phyloP scores from a whole-genome alignment of 352 stramenopile species.

The Phytophthora podocarpi region DNA sequence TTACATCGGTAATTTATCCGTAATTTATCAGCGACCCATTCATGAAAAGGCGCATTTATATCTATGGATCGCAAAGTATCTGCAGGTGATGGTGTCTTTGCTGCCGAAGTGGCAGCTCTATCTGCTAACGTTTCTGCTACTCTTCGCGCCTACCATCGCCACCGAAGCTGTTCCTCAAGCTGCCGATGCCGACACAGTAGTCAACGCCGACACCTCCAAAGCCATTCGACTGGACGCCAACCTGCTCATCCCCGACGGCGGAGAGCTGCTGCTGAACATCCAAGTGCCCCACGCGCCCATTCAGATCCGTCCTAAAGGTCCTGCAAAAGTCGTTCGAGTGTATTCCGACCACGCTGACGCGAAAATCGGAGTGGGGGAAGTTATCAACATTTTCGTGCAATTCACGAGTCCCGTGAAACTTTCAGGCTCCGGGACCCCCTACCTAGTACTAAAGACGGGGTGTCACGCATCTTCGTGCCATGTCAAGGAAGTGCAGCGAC shows the following conservation, averaged over 20 bases:
- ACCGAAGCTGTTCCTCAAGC: conserved; percentile 58
- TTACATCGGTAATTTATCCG: too few relatives aligned
- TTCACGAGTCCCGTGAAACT: conserved; percentile 77
- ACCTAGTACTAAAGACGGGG: conserved; percentile 58
- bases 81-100: neutral
- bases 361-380: conserved; percentile 61
- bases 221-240: conserved; percentile 72
- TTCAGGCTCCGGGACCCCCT: conserved; percentile 41
- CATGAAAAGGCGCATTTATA: too few relatives aligned
- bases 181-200: conserved; percentile 49
- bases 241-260: conserved; percentile 70
- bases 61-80: too few relatives aligned
- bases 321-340: conserved; percentile 68
- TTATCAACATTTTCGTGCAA: conserved; percentile 66
- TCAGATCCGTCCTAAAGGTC: conserved; percentile 48
- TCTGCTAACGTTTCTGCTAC: neutral
- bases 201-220: conserved; percentile 53
- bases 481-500: conserved; percentile 61
- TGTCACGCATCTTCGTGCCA: conserved; percentile 58
- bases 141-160: neutral
- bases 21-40: too few relatives aligned
- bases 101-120: conserved; percentile 8
- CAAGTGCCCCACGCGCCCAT: conserved; percentile 66
- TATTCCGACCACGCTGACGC: conserved; percentile 59
- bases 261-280: conserved; percentile 68